These are phyloP conservation scores for Rubia yunnanensis DNA, from an alignment of 257 asterid species.

Conservation along the genomic window DNA sequence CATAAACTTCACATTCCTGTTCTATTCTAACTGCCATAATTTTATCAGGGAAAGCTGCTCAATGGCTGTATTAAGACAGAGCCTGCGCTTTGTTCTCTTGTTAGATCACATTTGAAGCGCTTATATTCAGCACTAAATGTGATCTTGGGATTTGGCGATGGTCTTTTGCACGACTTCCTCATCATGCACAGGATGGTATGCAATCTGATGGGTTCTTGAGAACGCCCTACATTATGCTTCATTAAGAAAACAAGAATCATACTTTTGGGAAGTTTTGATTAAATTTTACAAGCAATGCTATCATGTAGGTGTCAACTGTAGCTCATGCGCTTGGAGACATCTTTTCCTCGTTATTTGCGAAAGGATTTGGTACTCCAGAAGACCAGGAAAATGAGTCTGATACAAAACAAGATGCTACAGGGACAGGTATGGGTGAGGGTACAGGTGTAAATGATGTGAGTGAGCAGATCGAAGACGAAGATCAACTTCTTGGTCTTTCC, in stretches of 20 bases:
- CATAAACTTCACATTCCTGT: not conserved
- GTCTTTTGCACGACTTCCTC: constrained; percentile 59
- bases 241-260: not conserved
- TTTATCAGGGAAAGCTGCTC: constrained; percentile 58
- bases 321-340: constrained; percentile 64
- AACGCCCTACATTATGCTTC: not conserved
- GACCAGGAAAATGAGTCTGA: constrained; percentile 41
- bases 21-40: constrained; percentile 9
- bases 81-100: constrained; percentile 23
- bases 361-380: constrained; percentile 65
- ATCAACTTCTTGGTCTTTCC: constrained; percentile 76
- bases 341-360: constrained; percentile 55
- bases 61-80: constrained; percentile 25
- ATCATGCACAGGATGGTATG: constrained; percentile 57
- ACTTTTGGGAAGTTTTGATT: not conserved
- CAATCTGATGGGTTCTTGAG: not conserved
- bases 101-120: constrained; percentile 33
- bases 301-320: constrained; percentile 51
- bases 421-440: constrained; percentile 97
- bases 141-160: constrained; percentile 54
- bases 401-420: constrained; percentile 55
- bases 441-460: constrained; percentile 77
- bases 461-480: constrained; percentile 81
- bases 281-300: not conserved
- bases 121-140: constrained; percentile 38